Evolutionary conservation across 225 moss, liverwort and hornwort genomes (phyloP).

Genomic region (Asterella californica): DNA sequence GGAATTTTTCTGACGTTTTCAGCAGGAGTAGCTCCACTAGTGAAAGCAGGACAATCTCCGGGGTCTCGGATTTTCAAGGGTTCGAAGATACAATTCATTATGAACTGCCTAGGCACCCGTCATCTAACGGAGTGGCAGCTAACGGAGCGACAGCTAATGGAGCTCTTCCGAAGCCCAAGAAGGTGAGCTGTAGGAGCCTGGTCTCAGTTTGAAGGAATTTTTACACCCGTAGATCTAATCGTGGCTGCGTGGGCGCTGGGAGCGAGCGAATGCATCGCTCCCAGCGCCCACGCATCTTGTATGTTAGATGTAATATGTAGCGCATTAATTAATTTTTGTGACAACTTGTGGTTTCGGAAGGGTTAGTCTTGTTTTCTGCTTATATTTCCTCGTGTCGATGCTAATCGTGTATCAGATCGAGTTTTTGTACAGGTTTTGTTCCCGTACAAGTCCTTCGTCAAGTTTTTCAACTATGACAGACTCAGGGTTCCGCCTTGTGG

Average conservation of each 20-base stretch:
- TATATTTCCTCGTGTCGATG: neutral
- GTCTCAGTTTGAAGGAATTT: neutral
- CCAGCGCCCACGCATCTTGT: too few species aligned
- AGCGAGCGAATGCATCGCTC: too few species aligned
- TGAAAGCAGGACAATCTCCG: constrained; percentile 31
- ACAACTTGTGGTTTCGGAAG: neutral
- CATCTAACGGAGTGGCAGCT: constrained; percentile 49
- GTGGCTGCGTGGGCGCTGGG: too few species aligned
- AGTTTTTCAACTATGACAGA: constrained; percentile 63
- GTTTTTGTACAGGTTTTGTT: constrained; percentile 57
- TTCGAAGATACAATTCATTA: constrained; percentile 39
- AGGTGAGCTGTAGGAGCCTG: constrained; percentile 41
- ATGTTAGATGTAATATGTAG: too few species aligned
- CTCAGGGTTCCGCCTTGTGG: constrained; percentile 75
- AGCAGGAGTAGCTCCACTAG: constrained; percentile 57
- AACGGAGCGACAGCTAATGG: constrained; percentile 65
- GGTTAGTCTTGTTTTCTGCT: neutral
- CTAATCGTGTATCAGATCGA: neutral
- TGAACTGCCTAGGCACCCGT: constrained; percentile 23
- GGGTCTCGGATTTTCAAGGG: constrained; percentile 24
- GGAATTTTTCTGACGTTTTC: constrained; percentile 52
- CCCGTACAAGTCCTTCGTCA: constrained; percentile 63
- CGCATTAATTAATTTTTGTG: neutral
- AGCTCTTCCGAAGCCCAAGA: constrained; percentile 55
- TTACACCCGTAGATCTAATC: too few species aligned